These are phyloP conservation scores for Puccinia horiana DNA, from an alignment of 1,284 basidiomycete genomes.

Conservation along the genomic window DNA sequence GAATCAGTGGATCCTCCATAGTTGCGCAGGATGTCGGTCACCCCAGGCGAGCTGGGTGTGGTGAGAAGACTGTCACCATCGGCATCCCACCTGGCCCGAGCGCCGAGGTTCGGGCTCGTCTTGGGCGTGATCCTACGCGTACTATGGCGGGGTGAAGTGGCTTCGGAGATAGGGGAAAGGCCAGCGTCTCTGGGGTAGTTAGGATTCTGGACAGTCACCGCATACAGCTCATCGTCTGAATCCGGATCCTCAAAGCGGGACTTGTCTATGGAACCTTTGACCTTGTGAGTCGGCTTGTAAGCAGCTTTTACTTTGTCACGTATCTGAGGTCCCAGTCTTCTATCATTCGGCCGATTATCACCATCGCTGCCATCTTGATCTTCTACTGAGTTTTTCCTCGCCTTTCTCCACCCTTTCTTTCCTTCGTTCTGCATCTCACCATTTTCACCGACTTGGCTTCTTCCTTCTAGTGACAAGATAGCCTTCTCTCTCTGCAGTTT, in stretches of 20 bases:
- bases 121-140: constrained; percentile 21
- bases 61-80: background rate
- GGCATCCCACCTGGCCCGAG: background rate
- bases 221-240: constrained; percentile 4
- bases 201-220: background rate
- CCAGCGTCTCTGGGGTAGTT: too few species aligned
- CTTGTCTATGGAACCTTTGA: constrained; percentile 38
- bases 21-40: constrained; percentile 7
- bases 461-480: constrained; percentile 58
- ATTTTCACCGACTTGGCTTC: constrained; percentile 52
- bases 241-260: constrained; percentile 41
- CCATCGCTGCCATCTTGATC: background rate
- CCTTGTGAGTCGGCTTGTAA: constrained; percentile 17
- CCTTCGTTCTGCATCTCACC: background rate
- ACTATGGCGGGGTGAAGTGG: constrained; percentile 25
- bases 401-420: constrained; percentile 4
- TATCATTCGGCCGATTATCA: background rate
- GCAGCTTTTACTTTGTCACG: background rate
- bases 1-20: constrained; percentile 17
- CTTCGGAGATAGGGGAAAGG: constrained; percentile 30
- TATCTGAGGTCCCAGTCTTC: background rate
- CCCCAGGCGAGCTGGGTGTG: constrained; percentile 9
- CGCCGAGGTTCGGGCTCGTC: background rate
- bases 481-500: constrained; percentile 58
- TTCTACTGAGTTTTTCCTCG: background rate